A percentile compares a stretch with the other conserved stretches of the same genome.
Evolutionary conservation across 805 yeast genomes (phyloP).

Genomic region (Lachancea mirantina): DNA sequence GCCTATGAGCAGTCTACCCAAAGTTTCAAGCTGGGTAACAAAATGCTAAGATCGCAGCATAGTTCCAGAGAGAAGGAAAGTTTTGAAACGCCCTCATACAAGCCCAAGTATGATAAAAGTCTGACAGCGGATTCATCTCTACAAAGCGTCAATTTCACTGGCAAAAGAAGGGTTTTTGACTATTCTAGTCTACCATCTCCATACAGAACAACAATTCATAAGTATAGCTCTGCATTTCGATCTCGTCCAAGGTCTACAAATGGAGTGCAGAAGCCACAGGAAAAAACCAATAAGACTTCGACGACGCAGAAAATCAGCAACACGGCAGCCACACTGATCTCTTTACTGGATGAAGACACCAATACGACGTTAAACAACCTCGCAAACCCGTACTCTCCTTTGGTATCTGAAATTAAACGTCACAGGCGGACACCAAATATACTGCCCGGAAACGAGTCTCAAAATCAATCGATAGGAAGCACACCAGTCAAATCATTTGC

Average conservation of each 20-base stretch:
- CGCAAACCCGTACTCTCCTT: constrained; percentile 39
- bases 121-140: constrained; percentile 14
- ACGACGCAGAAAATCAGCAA: constrained; percentile 33
- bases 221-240: constrained; percentile 20
- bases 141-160: constrained; percentile 18
- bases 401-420: constrained; percentile 13
- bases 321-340: constrained; percentile 44
- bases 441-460: neutral
- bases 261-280: constrained; percentile 46
- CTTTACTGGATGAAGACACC: constrained; percentile 33
- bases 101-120: constrained; percentile 29
- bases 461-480: constrained; percentile 1
- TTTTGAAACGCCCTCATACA: constrained; percentile 30
- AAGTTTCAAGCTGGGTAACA: constrained; percentile 5
- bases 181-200: constrained; percentile 35
- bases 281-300: constrained; percentile 7
- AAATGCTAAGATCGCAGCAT: constrained; percentile 6
- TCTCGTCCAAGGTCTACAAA: constrained; percentile 23
- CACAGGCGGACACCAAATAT: constrained; percentile 8
- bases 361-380: constrained; percentile 16
- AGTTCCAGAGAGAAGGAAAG: constrained; percentile 10
- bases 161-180: constrained; percentile 31
- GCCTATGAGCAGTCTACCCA: constrained; percentile 3
- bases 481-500: constrained; percentile 8
- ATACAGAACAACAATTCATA: constrained; percentile 31